Base-by-base conservation (phyloP, 148 eudicot genomes). In the Gaultheria prostrata region DNA sequence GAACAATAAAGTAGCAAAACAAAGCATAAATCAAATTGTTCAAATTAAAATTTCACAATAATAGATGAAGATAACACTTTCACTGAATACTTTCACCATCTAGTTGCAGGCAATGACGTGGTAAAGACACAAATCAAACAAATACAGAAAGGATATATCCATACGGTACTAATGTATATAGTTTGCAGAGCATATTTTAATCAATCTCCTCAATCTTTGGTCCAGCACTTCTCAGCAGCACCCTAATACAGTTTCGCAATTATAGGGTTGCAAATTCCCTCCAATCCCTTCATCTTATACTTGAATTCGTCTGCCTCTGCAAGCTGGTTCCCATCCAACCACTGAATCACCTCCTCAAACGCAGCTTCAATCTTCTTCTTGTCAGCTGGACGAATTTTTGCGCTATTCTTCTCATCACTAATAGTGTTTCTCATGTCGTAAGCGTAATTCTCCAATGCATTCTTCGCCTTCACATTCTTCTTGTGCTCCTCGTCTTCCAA, bases 401-500 rank as follows among this genome's bases (percentile, higher is more conserved):
- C 28, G 0, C 26, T 3, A 11, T 78, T 84, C 43, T 78, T 39
- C 18, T 84, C 85, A 53, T 78, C 85, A 63, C 70, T 84, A 21
- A 84, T 51, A 0, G 28, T 69, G 33, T 78, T 84, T 32, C 85
- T 84, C 69, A 76, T 78, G 3, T 78, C 15, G 46, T 84, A 84
- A 1, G 65, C 65, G 8, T 57, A 20, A 57, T 21, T 0, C 11
- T 57, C 65, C 26, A 57, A 2, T 11, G 0, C 70, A 43, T 77
- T 83, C 82, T 83, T 83, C 0, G 67, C 81, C 67, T 50, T 67
- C 26, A 83, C 77, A 48, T 83, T 83, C 85, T 83, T 83, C 76
- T 83, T 83, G 49, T 18, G 21, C 76, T 77, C 81, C 17, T 65
- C 18, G 15, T 77, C 77, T 21, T 83, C 77, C 3, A 33, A 35